Conservation (phyloP, 1,284 basidiomycete genomes). For the Cerrena zonata region DNA sequence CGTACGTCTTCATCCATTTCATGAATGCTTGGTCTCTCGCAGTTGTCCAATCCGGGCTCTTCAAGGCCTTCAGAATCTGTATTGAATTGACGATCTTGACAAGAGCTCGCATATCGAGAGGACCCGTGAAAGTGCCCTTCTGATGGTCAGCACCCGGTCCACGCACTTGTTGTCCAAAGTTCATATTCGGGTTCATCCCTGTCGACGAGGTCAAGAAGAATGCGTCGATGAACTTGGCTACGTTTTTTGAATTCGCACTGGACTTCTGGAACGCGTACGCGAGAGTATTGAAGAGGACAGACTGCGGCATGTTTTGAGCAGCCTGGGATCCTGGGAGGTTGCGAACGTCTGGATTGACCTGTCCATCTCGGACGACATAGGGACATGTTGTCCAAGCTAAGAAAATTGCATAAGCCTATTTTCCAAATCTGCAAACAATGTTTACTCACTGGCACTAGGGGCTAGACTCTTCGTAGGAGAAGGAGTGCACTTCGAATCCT, state of each 20-base stretch:
- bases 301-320: slow-evolving; percentile 51
- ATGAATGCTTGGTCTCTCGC: slow-evolving; percentile 45
- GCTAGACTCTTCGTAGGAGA: slow-evolving; percentile 34
- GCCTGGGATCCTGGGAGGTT: slow-evolving; percentile 49
- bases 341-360: slow-evolving; percentile 62
- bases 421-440: neutral
- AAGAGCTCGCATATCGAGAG: slow-evolving; percentile 60
- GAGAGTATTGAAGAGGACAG: slow-evolving; percentile 57
- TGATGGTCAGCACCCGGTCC: slow-evolving; percentile 49
- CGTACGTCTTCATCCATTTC: slow-evolving; percentile 47
- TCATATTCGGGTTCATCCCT: slow-evolving; percentile 63
- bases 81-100: slow-evolving; percentile 57
- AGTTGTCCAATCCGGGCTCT: slow-evolving; percentile 51
- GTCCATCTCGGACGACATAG: slow-evolving; percentile 56
- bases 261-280: slow-evolving; percentile 45
- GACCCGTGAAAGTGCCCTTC: slow-evolving; percentile 51
- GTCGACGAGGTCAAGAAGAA: slow-evolving; percentile 59
- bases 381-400: slow-evolving; percentile 60
- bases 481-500: slow-evolving; percentile 27
- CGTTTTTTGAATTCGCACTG: slow-evolving; percentile 33
- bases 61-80: slow-evolving; percentile 45
- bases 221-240: slow-evolving; percentile 42
- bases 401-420: neutral
- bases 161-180: slow-evolving; percentile 60
- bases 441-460: slow-evolving; percentile 25